Evolutionary conservation across 345 rosid genomes (phyloP).

Genomic region (Sapria himalayana): DNA sequence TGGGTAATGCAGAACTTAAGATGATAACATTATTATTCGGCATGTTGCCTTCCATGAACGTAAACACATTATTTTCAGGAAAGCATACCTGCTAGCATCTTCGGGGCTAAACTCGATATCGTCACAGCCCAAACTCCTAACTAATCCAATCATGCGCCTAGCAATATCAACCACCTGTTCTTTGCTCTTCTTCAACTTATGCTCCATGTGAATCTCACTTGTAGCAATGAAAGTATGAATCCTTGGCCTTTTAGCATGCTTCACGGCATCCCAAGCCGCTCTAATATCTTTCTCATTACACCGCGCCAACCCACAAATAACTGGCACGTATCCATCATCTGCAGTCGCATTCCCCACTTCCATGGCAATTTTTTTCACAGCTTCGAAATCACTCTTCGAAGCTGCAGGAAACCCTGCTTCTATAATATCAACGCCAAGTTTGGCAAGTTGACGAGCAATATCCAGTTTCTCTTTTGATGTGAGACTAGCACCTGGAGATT

Average conservation of each 20-base stretch:
- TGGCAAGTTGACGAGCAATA: conserved; percentile 73
- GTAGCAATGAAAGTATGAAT: conserved; percentile 84
- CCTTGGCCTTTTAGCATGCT: conserved; percentile 57
- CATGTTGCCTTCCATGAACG: too few relatives aligned
- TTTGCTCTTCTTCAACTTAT: conserved; percentile 55
- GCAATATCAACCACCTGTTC: conserved; percentile 63
- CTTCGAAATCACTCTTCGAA: conserved; percentile 82
- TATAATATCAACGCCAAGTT: conserved; percentile 76
- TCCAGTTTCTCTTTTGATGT: conserved; percentile 78
- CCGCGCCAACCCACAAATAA: conserved; percentile 79
- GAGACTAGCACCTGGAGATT: conserved; percentile 90
- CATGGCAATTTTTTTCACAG: conserved; percentile 47
- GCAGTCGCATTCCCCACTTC: conserved; percentile 53
- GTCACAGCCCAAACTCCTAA: conserved; percentile 70
- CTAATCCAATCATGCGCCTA: conserved; percentile 42
- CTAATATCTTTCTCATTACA: conserved; percentile 62
- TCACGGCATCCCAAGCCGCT: conserved; percentile 82
- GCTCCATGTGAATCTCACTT: conserved; percentile 62
- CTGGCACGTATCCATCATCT: conserved; percentile 57
- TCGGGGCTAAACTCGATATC: conserved; percentile 93
- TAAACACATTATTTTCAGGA: too few relatives aligned
- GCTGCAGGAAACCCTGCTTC: conserved; percentile 93
- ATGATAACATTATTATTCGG: too few relatives aligned
- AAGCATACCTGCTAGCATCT: conserved; percentile 66
- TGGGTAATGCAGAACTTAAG: too few relatives aligned